Conservation (phyloP, 2,329 filamentous ascomycete genomes). For the Fusarium sp. region DNA sequence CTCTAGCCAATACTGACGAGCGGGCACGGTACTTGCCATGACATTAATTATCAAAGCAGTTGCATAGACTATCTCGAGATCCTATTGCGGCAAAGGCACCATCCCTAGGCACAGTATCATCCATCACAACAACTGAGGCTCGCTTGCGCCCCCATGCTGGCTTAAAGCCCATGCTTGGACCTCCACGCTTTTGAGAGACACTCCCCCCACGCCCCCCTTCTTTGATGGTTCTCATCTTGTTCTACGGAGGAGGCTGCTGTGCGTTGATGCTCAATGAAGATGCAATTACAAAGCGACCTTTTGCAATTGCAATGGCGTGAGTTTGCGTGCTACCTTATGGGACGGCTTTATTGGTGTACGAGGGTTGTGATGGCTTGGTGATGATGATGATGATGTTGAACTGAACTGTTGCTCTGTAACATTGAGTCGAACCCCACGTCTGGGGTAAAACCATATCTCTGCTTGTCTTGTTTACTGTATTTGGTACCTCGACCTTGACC, state of each 20-base stretch:
- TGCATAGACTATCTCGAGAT: not conserved
- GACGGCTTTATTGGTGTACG: constrained; percentile 12
- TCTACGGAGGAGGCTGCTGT: constrained; percentile 15
- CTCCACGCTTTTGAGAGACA: constrained; percentile 41
- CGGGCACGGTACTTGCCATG: constrained; percentile 15
- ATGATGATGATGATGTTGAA: constrained; percentile 7
- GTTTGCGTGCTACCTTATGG: constrained; percentile 15
- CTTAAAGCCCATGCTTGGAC: constrained; percentile 24
- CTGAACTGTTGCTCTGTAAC: constrained; percentile 10
- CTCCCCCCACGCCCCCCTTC: constrained; percentile 39
- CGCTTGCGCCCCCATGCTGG: constrained; percentile 34
- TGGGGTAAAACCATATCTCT: constrained; percentile 6
- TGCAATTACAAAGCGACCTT: constrained; percentile 22
- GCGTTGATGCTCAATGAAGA: constrained; percentile 14
- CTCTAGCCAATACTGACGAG: constrained; percentile 14
- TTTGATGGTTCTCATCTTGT: constrained; percentile 27
- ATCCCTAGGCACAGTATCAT: too few species aligned
- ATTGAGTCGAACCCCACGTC: constrained; percentile 30
- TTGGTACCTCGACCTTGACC: not conserved
- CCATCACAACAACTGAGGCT: constrained; percentile 21
- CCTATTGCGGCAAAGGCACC: not conserved
- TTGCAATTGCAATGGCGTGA: constrained; percentile 16
- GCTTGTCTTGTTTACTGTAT: constrained; percentile 9
- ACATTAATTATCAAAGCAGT: too few species aligned
- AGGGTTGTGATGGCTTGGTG: constrained; percentile 19